These are phyloP conservation scores for Telopea speciosissima DNA, from an alignment of 177 flowering plant species.

Conservation along the genomic window DNA sequence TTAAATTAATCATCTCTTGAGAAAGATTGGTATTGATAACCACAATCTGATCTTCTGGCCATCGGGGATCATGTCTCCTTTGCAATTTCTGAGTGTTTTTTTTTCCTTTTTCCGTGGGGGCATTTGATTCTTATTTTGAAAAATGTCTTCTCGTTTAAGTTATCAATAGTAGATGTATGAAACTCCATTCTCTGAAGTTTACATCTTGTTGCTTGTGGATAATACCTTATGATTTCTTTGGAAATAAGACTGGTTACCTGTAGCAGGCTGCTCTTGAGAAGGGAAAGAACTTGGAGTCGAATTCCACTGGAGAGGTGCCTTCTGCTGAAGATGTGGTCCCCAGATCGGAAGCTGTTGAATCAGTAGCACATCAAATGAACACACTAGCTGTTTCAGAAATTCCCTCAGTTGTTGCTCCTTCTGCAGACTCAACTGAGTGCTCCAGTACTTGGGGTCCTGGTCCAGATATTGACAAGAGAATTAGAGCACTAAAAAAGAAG, in stretches of 20 bases:
- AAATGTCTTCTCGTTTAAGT: neutral
- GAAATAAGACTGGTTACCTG: neutral
- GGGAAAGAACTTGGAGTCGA: conserved; percentile 33
- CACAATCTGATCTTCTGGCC: neutral
- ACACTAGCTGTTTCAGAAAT: conserved; percentile 47
- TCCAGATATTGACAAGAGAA: conserved; percentile 75
- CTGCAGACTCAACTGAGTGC: conserved; percentile 30
- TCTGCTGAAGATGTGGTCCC: conserved; percentile 26
- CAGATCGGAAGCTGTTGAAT: conserved; percentile 35
- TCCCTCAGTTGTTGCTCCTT: conserved; percentile 19
- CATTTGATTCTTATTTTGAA: neutral
- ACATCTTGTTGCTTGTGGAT: neutral
- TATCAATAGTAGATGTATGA: too few relatives aligned
- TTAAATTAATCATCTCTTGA: neutral
- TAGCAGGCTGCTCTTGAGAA: conserved; percentile 72
- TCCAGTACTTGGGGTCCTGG: conserved; percentile 28
- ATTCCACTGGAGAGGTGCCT: conserved; percentile 20
- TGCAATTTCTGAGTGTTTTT: neutral
- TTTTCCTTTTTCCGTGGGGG: neutral
- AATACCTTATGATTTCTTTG: neutral
- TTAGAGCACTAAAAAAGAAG: conserved; percentile 90
- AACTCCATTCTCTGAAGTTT: neutral
- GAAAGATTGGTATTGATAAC: neutral
- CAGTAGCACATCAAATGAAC: conserved; percentile 49
- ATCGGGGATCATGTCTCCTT: neutral